These are phyloP conservation scores for Lipomyces kockii DNA, from an alignment of 805 yeast genomes.

Conservation along the genomic window DNA sequence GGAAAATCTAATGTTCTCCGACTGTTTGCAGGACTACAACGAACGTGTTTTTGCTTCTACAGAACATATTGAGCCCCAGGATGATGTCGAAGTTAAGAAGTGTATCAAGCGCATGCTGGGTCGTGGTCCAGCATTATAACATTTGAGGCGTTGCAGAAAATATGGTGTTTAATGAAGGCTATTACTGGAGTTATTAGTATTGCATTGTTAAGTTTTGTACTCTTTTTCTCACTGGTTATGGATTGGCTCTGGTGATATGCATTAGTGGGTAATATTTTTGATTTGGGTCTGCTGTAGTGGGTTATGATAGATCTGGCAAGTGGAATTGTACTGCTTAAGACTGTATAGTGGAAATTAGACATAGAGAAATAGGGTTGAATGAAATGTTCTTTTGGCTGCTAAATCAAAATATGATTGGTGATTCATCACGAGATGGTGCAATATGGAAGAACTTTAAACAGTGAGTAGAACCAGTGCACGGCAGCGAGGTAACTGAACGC, in stretches of 20 bases:
- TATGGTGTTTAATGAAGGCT: background rate
- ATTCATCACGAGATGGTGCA: no score
- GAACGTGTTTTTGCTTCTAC: conserved; percentile 10
- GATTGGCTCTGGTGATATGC: background rate
- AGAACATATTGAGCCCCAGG: conserved; percentile 6
- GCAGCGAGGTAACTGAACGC: background rate
- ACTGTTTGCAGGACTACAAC: conserved; percentile 19
- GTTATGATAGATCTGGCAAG: background rate
- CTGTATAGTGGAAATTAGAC: background rate
- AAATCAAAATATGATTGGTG: background rate
- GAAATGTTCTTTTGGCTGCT: background rate
- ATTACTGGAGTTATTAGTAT: background rate
- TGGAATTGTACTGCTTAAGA: background rate
- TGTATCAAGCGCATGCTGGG: conserved; percentile 29
- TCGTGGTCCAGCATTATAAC: conserved; percentile 19
- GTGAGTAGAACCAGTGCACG: no score
- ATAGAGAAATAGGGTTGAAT: background rate
- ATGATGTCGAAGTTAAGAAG: conserved; percentile 20
- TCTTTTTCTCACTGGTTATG: background rate
- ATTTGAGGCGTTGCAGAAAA: background rate
- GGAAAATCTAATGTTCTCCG: conserved; percentile 12
- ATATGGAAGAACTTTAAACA: no score
- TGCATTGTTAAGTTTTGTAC: background rate
- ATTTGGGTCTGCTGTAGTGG: background rate
- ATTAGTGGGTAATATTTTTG: background rate